These are phyloP conservation scores for Symbiodinium pilosum DNA, from an alignment of 73 alveolate genomes.

Conservation along the genomic window DNA sequence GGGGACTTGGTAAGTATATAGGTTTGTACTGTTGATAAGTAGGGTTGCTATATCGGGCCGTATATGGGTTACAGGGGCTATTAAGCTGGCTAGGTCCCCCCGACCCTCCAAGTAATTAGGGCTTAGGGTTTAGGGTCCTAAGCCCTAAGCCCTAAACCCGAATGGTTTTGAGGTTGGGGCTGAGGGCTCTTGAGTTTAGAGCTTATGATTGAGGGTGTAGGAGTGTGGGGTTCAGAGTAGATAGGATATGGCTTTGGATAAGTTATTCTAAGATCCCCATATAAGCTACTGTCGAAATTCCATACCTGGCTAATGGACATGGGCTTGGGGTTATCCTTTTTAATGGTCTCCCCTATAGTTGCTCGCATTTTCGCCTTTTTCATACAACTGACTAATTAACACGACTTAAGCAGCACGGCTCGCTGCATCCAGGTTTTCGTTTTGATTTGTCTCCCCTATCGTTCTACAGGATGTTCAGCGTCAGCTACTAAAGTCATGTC, in stretches of 20 bases:
- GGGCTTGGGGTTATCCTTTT: not conserved
- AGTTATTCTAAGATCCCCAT: not conserved
- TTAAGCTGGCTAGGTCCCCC: not conserved
- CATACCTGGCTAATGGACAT: not conserved
- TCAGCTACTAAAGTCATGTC: no score
- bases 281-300: not conserved
- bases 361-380: not conserved
- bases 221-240: not conserved
- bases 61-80: not conserved
- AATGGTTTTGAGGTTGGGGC: not conserved
- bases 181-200: not conserved
- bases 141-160: no score
- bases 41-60: not conserved
- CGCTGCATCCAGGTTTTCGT: no score
- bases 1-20: not conserved
- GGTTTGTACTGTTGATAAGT: no score
- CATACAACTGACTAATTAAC: not conserved
- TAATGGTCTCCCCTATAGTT: not conserved
- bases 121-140: not conserved
- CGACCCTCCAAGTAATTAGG: no score
- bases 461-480: no score
- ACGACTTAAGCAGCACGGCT: no score
- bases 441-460: no score
- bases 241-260: not conserved
- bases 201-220: not conserved